Conservation (phyloP, 768 basidiomycete genomes). For the Suillus americanus region DNA sequence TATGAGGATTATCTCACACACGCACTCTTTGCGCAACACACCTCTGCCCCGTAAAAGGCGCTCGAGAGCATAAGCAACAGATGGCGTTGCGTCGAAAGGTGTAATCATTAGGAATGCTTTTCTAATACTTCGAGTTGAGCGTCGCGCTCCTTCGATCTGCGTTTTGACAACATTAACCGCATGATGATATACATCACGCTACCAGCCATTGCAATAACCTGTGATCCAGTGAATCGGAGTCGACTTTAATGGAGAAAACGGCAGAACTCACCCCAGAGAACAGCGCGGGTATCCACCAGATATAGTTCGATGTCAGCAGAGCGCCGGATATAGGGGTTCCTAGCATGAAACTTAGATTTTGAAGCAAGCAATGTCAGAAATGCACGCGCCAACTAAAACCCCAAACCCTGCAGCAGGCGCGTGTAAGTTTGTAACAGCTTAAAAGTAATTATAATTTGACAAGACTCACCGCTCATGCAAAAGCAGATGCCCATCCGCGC, state of each 20-base stretch:
- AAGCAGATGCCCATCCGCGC: slow-evolving; percentile 27
- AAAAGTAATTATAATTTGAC: neutral
- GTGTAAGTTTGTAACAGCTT: neutral
- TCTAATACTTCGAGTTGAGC: neutral
- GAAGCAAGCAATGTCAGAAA: neutral
- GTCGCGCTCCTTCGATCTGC: neutral
- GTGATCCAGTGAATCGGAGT: neutral
- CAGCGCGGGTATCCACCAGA: slow-evolving; percentile 56
- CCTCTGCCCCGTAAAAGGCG: neutral
- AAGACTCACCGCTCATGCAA: slow-evolving; percentile 6
- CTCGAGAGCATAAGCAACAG: neutral
- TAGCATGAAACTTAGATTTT: slow-evolving; percentile 11
- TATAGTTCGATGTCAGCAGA: slow-evolving; percentile 48
- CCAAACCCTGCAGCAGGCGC: slow-evolving; percentile 13
- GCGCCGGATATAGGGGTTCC: slow-evolving; percentile 61
- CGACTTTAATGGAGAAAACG: neutral
- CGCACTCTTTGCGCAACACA: neutral
- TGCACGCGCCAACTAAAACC: slow-evolving; percentile 21
- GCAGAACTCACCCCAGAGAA: slow-evolving; percentile 41
- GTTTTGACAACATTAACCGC: neutral
- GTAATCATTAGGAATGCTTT: neutral
- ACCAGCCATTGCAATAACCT: neutral
- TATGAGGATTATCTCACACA: neutral
- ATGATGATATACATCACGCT: neutral
- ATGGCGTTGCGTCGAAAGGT: neutral